A percentile compares a stretch with the other conserved stretches of the same genome.
phyloP scores from a whole-genome alignment of 2,329 filamentous ascomycete species.

The Talaromyces sp. region DNA sequence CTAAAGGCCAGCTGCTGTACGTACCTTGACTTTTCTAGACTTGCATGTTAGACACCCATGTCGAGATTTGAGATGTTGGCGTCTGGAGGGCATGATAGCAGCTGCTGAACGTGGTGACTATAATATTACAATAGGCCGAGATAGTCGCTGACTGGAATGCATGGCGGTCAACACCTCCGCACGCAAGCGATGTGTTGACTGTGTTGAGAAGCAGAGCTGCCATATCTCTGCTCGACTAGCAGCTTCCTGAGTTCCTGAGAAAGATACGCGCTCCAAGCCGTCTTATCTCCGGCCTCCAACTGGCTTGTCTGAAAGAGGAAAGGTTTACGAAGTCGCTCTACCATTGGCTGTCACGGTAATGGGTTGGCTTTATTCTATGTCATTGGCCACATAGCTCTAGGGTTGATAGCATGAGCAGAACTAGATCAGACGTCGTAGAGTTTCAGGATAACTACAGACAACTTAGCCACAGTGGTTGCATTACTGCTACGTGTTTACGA shows the following conservation, averaged over 20 bases:
- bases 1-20: not conserved
- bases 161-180: not conserved
- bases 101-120: not conserved
- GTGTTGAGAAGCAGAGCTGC: not conserved
- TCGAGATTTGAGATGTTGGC: constrained; percentile 17
- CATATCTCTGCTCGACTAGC: not conserved
- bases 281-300: not conserved
- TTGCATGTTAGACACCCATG: constrained; percentile 16
- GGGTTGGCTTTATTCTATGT: not conserved
- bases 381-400: not conserved
- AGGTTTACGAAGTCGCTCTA: not conserved
- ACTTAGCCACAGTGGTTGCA: not conserved
- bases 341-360: not conserved
- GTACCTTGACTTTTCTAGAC: constrained; percentile 16
- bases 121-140: not conserved
- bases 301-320: not conserved
- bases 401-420: not conserved
- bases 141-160: not conserved
- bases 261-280: not conserved
- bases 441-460: not conserved
- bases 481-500: no score
- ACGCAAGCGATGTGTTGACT: not conserved
- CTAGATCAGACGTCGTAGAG: not conserved
- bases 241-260: not conserved
- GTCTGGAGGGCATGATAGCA: constrained; percentile 16